Base-by-base conservation (phyloP, 2,329 filamentous ascomycete genomes). In the Aspergillus piperis region DNA sequence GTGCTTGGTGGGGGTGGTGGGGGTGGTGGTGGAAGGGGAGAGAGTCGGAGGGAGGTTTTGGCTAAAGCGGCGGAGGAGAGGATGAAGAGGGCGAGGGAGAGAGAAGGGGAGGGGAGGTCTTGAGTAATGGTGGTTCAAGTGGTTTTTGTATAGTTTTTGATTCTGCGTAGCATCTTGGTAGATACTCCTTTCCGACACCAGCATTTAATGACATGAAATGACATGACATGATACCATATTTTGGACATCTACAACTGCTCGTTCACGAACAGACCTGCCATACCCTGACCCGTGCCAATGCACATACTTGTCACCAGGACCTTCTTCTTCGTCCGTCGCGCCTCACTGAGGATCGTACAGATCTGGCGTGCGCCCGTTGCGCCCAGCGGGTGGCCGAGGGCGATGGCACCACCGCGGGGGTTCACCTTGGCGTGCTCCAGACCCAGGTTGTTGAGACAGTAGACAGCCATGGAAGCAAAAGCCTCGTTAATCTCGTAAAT, bases 401-500 rank as follows among this genome's bases (percentile, higher is more conserved):
- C 94, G 76, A 97, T 97, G 2, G 94, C 94, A 36, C 94, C 94
- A 57, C 94, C 94, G 61, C 95, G 90, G 0, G 92, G 92, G 78
- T 98, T 98, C n/a, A 98, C 88, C 78, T 86, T 89, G 17, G 86
- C 86, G 55, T 86, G 80, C 64, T 88, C 84, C 76, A 87, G 57
- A 71, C 86, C 70, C 8, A 82, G 71, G 77, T 94, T 86, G 70
- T 92, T 84, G 58, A 90, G 80, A 80, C 92, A 96, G 85, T 97
- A 98, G 30, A 97, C 93, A 1, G 92, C 93, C 95, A 98, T 98
- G 55, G 90, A 95, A 21, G 93, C 94, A 72, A 99, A 99, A 1
- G 95, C 95, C 84, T 99, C 95, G 82, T 99, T 99, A 73, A 99
- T 80, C 84, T 98, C 95, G 68, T 94, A 83, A 38, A 98, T 84